Conservation (phyloP, 768 basidiomycete genomes). For the Amanita rubescens region DNA sequence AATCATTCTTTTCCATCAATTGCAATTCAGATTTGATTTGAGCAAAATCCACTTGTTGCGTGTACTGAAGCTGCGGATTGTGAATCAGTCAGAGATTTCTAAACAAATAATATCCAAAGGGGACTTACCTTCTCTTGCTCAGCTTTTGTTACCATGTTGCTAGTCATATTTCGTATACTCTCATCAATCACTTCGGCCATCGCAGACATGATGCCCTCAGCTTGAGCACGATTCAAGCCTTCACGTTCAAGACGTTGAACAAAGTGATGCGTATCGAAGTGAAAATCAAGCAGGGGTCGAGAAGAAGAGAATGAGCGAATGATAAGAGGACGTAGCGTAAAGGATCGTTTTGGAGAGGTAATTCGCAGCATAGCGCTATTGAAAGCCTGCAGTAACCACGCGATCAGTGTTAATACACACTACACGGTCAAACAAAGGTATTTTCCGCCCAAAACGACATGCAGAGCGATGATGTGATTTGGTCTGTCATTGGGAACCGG, state of each 20-base stretch:
- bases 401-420: not conserved
- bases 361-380: not conserved
- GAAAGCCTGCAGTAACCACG: not conserved
- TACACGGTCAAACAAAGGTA: not conserved
- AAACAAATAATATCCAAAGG: not conserved
- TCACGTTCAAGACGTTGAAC: slow-evolving; percentile 86
- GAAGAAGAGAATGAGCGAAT: slow-evolving; percentile 25
- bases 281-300: slow-evolving; percentile 41
- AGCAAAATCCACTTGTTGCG: slow-evolving; percentile 94
- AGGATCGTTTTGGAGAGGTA: not conserved
- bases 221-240: slow-evolving; percentile 84
- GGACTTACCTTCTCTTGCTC: slow-evolving; percentile 87
- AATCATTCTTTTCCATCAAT: slow-evolving; percentile 94
- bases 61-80: slow-evolving; percentile 69
- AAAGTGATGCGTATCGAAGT: slow-evolving; percentile 95
- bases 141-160: slow-evolving; percentile 91
- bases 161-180: slow-evolving; percentile 92
- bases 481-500: slow-evolving; percentile 90
- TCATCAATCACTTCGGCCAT: slow-evolving; percentile 98
- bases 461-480: slow-evolving; percentile 98
- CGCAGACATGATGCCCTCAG: slow-evolving; percentile 95
- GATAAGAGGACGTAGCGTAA: not conserved
- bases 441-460: slow-evolving; percentile 28
- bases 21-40: slow-evolving; percentile 95
- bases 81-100: not conserved